Evolutionary conservation across 495 filamentous ascomycete genomes (phyloP).

Genomic region (Penicillium maclennaniae): DNA sequence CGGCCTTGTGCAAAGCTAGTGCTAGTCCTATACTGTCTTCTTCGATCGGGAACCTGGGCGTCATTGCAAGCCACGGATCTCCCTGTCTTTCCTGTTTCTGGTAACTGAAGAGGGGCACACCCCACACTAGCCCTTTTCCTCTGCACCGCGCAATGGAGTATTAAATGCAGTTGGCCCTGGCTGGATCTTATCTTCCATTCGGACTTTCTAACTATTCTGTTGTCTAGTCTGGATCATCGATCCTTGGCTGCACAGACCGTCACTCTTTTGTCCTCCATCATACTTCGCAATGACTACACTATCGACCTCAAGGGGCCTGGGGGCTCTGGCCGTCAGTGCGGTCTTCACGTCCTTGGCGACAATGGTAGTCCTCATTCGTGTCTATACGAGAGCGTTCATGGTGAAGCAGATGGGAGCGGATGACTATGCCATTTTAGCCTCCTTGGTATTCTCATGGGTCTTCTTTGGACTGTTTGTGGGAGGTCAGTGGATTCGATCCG

Average conservation of each 20-base stretch:
- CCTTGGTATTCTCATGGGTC: constrained; percentile 37
- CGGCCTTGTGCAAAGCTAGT: background rate
- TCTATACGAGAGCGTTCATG: constrained; percentile 52
- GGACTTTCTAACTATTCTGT: background rate
- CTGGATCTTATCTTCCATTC: constrained; percentile 1
- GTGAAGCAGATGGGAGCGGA: constrained; percentile 59
- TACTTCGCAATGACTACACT: constrained; percentile 27
- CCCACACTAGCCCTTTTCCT: constrained; percentile 2
- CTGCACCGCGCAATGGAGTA: constrained; percentile 5
- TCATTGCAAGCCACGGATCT: constrained; percentile 2
- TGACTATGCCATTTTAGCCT: constrained; percentile 35
- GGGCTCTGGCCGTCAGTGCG: constrained; percentile 28
- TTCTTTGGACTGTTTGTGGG: constrained; percentile 35
- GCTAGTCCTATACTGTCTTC: background rate
- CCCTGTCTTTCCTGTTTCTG: background rate
- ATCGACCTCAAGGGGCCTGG: constrained; percentile 27
- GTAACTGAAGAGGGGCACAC: background rate
- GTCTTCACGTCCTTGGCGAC: constrained; percentile 34
- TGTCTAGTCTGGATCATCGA: background rate
- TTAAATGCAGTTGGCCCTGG: constrained; percentile 13
- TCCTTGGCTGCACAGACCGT: background rate
- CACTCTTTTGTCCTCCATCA: background rate
- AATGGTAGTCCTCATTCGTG: constrained; percentile 24
- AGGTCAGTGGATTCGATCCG: constrained; percentile 14
- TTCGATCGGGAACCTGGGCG: background rate